Evolutionary conservation across 352 stramenopile species (phyloP).

Genomic region (Phytophthora pisi): DNA sequence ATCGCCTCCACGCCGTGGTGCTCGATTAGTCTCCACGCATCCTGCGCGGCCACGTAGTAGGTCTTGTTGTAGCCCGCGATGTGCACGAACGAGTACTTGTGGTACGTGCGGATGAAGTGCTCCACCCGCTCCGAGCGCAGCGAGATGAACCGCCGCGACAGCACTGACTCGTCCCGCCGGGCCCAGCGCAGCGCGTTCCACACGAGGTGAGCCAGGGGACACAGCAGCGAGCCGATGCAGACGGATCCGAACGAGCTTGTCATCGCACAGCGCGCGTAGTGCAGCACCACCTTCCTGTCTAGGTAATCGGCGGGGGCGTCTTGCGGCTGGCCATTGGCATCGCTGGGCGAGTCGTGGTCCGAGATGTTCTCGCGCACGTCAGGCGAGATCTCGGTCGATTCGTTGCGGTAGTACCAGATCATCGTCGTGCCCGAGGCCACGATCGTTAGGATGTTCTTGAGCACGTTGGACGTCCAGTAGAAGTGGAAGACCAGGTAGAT

Average conservation of each 20-base stretch:
- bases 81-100: conserved; percentile 88
- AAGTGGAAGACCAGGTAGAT: conserved; percentile 85
- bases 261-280: conserved; percentile 70
- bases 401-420: conserved; percentile 87
- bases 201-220: conserved; percentile 74
- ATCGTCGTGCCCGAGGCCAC: conserved; percentile 81
- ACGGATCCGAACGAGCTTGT: conserved; percentile 84
- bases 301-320: conserved; percentile 25
- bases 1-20: conserved; percentile 84
- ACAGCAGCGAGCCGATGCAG: conserved; percentile 83
- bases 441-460: conserved; percentile 85
- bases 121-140: conserved; percentile 68
- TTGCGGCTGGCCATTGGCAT: conserved; percentile 23
- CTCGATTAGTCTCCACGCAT: conserved; percentile 82
- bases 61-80: conserved; percentile 83
- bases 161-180: conserved; percentile 70
- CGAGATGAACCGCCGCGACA: conserved; percentile 62
- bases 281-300: conserved; percentile 67
- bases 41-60: conserved; percentile 78
- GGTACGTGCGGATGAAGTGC: conserved; percentile 84
- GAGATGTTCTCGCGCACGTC: conserved; percentile 41
- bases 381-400: conserved; percentile 64
- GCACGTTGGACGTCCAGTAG: conserved; percentile 89
- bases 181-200: conserved; percentile 83
- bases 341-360: conserved; percentile 43